phyloP scores from a whole-genome alignment of 371 early-diverging fungal species.

The Paramicrosporidium saccamoebae region DNA sequence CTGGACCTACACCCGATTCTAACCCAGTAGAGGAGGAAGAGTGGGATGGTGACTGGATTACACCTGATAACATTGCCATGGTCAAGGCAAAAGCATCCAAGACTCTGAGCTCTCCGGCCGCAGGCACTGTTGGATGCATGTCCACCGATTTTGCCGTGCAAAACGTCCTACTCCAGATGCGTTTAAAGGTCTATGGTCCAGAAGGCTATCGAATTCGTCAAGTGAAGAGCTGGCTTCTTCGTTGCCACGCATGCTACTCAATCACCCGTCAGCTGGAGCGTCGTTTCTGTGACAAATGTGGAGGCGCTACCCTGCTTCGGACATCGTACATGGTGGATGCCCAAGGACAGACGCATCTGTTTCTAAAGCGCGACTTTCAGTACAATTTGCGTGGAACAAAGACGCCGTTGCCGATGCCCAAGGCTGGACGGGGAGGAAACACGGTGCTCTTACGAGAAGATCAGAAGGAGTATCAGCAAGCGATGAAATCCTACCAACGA shows the following conservation, averaged over 20 bases:
- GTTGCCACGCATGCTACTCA: constrained; percentile 76
- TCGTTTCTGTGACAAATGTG: constrained; percentile 77
- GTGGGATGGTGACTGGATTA: constrained; percentile 68
- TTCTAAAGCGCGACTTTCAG: constrained; percentile 59
- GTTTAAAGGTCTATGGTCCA: constrained; percentile 35
- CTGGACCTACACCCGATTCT: too few species aligned
- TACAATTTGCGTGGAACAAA: constrained; percentile 61
- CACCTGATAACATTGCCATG: constrained; percentile 41
- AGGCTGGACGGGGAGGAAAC: constrained; percentile 28
- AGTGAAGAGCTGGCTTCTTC: constrained; percentile 52
- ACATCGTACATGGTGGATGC: constrained; percentile 41
- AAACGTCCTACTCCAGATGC: constrained; percentile 76
- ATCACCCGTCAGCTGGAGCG: constrained; percentile 49
- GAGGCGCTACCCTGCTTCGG: constrained; percentile 49
- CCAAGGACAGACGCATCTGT: constrained; percentile 34
- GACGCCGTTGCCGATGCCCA: constrained; percentile 48
- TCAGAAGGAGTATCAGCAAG: constrained; percentile 37
- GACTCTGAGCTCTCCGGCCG: constrained; percentile 4
- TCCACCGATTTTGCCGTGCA: constrained; percentile 89
- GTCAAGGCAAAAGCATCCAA: constrained; percentile 9
- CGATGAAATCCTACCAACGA: too few species aligned
- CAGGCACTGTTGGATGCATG: constrained; percentile 41
- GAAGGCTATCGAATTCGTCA: constrained; percentile 44
- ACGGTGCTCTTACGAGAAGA: constrained; percentile 69
- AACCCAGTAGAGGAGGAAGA: constrained; percentile 4